phyloP scores from a whole-genome alignment of 1,139 yeast species.

The Debaryomyces psychrophilus region DNA sequence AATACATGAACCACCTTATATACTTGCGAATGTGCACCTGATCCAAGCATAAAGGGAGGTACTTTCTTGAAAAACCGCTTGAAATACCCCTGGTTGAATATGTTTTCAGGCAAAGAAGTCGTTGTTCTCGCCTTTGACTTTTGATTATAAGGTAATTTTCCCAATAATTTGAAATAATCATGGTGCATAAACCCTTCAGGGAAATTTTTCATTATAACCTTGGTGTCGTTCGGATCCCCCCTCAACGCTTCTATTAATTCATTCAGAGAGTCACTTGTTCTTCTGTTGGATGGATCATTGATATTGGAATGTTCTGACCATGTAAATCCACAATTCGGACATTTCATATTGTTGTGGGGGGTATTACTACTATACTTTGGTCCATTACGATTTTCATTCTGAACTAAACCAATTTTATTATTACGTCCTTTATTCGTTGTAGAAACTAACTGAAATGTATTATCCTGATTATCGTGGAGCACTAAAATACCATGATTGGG shows the following conservation, averaged over 20 bases:
- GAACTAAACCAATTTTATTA: slow-evolving; percentile 3
- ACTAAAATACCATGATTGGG: slow-evolving; percentile 47
- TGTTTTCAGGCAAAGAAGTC: slow-evolving; percentile 34
- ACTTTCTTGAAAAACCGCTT: slow-evolving; percentile 61
- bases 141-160: slow-evolving; percentile 26
- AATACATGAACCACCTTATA: slow-evolving; percentile 79
- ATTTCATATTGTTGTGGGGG: slow-evolving; percentile 19
- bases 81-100: slow-evolving; percentile 76
- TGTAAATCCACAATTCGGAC: slow-evolving; percentile 50
- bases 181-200: slow-evolving; percentile 36
- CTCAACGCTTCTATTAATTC: slow-evolving; percentile 4
- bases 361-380: slow-evolving; percentile 11
- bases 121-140: slow-evolving; percentile 5
- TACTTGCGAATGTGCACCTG: slow-evolving; percentile 85
- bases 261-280: slow-evolving; percentile 1
- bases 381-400: slow-evolving; percentile 3
- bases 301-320: slow-evolving; percentile 20
- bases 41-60: slow-evolving; percentile 55
- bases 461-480: slow-evolving; percentile 44
- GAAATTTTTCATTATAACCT: slow-evolving; percentile 9
- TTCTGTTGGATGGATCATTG: slow-evolving; percentile 1
- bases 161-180: slow-evolving; percentile 45
- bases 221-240: background rate
- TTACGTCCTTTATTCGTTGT: slow-evolving; percentile 13
- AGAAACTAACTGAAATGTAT: slow-evolving; percentile 41